Percentiles rank a stretch among this genome's conserved stretches.
Evolutionary conservation across 208 protist species (phyloP).

Genomic region (Wallacemonas rigidus): DNA sequence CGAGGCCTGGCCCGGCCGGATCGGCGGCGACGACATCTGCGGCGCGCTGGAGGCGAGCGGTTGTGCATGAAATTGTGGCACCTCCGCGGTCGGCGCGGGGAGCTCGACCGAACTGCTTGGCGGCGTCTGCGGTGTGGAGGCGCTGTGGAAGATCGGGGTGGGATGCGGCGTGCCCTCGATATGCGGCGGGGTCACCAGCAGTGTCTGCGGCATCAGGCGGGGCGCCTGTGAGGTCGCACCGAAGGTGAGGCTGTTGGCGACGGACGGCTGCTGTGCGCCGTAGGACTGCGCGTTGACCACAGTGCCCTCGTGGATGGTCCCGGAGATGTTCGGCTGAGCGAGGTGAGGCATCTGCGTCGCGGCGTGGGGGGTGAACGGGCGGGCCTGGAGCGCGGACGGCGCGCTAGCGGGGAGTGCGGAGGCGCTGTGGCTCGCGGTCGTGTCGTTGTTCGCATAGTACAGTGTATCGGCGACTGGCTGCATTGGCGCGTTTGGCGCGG

Average conservation of each 20-base stretch:
- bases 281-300: not conserved
- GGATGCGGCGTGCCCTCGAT: slow-evolving; percentile 29
- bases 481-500: not conserved
- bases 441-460: slow-evolving; percentile 24
- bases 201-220: slow-evolving; percentile 25
- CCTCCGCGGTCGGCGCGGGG: slow-evolving; percentile 15
- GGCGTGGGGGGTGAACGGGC: slow-evolving; percentile 15
- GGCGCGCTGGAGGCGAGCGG: not conserved
- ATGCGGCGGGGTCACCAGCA: slow-evolving; percentile 38
- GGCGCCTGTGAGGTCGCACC: slow-evolving; percentile 27
- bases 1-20: not conserved
- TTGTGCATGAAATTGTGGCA: not conserved
- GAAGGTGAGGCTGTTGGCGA: slow-evolving; percentile 28
- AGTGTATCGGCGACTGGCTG: not conserved
- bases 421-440: not conserved
- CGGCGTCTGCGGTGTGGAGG: slow-evolving; percentile 13
- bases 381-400: not conserved
- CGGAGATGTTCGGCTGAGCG: not conserved
- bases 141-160: slow-evolving; percentile 18
- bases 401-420: not conserved
- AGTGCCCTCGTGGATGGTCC: slow-evolving; percentile 5
- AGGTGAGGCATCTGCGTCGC: slow-evolving; percentile 1
- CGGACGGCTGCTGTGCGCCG: slow-evolving; percentile 12
- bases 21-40: not conserved
- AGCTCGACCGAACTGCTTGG: slow-evolving; percentile 22